phyloP scores from a whole-genome alignment of 768 basidiomycete species.

The Termitomyces sp. region DNA sequence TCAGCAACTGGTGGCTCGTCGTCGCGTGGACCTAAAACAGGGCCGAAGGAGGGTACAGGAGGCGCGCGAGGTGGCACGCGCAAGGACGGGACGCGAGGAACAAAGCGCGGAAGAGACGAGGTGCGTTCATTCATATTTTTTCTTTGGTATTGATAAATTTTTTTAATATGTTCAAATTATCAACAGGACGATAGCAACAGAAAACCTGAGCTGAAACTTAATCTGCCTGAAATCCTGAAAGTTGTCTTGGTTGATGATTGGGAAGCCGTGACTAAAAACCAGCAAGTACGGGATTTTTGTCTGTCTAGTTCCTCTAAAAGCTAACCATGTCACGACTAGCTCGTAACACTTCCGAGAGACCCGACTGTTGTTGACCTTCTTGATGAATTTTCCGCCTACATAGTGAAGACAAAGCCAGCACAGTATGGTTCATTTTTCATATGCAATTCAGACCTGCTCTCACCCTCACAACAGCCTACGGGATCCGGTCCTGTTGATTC shows the following conservation, averaged over 20 bases:
- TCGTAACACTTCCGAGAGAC: slow-evolving; percentile 75
- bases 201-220: slow-evolving; percentile 86
- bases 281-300: slow-evolving; percentile 49
- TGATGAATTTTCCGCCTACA: slow-evolving; percentile 66
- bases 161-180: background rate
- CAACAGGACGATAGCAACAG: slow-evolving; percentile 69
- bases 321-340: slow-evolving; percentile 32
- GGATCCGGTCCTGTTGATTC: slow-evolving; percentile 62
- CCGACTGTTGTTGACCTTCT: slow-evolving; percentile 78
- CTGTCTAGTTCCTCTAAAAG: background rate
- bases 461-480: slow-evolving; percentile 42
- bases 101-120: slow-evolving; percentile 72
- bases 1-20: slow-evolving; percentile 15
- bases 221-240: slow-evolving; percentile 87
- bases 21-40: slow-evolving; percentile 17
- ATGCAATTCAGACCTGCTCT: background rate
- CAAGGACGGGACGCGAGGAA: slow-evolving; percentile 61
- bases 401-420: slow-evolving; percentile 42
- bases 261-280: slow-evolving; percentile 95
- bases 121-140: slow-evolving; percentile 26
- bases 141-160: background rate
- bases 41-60: slow-evolving; percentile 21
- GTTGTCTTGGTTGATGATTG: slow-evolving; percentile 92
- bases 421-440: slow-evolving; percentile 28
- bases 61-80: slow-evolving; percentile 30